Evolutionary conservation across 306 rosid genomes (phyloP), one percentile per base, ranked within the genome.

Genomic region (Vigna unguiculata): DNA sequence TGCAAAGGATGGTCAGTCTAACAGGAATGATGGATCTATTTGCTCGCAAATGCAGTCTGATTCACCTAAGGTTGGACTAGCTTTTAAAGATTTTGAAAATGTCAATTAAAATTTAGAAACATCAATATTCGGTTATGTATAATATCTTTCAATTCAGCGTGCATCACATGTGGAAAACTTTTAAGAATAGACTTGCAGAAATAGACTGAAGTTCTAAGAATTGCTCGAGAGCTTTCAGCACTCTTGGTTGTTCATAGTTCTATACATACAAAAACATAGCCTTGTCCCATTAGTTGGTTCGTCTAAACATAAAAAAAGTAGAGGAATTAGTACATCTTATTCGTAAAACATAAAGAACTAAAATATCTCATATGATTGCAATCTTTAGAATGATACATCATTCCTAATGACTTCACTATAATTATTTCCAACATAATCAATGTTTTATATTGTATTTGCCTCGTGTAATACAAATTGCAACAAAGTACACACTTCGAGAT

Each of bases 41-140:
- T 89, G 89, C 75, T 90, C 97, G 72, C 97, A 93, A 63, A 82
- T 88, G 91, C 97, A 87, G 62, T 71, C 96, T 45, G 88, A 88
- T 82, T 87, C 96, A 81, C 88, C 94, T 4, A 86, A 93, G 96
- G 98, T 91, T 78, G 16, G 79, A 25, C 38, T 63, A 30, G 51
- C 75, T 77, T 65, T 67, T 86, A 24, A 21, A 72, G 71, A 75
- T 8, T 69, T 36, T 19, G 1, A 73, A 69, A 22, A 62, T 60
- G 64, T 46, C 55, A 65, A 21, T 34, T 60, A 67, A 19, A 57
- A 22, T 57, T 57, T 57, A 58, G 15, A 52, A 41, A 49, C 9
- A 70, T 55, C 20, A 43, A 15, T 80, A 13, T 61, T 76, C 13
- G 21, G 21, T 45, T 74, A 36, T 67, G 60, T 12, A 25, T 43